Evolutionary conservation across 1,139 yeast genomes (phyloP).

Genomic region (Petasospora rhodanensis): DNA sequence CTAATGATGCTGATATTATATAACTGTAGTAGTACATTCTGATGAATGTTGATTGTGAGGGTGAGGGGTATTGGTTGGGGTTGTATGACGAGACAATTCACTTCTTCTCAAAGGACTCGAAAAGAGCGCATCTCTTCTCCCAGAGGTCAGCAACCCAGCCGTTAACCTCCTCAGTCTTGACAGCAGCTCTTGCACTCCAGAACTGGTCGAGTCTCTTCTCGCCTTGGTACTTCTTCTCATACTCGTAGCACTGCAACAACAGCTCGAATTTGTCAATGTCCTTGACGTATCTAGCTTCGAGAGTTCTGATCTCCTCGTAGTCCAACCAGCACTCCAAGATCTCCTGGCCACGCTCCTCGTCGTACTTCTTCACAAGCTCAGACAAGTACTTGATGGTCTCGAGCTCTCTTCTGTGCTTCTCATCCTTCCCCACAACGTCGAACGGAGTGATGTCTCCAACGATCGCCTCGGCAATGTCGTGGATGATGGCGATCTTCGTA

Average conservation of each 20-base stretch:
- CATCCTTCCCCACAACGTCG: conserved; percentile 62
- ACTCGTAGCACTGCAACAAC: conserved; percentile 86
- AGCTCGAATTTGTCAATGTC: conserved; percentile 94
- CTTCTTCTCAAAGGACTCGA: conserved; percentile 28
- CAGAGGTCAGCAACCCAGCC: conserved; percentile 67
- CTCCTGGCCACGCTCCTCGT: conserved; percentile 58
- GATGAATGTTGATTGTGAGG: too few species aligned
- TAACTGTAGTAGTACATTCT: too few species aligned
- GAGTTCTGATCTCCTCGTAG: conserved; percentile 76
- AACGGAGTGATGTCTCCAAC: conserved; percentile 96
- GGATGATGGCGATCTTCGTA: conserved; percentile 82
- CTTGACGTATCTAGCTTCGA: conserved; percentile 87
- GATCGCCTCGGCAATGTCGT: conserved; percentile 89
- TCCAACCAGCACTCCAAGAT: conserved; percentile 79
- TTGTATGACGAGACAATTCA: too few species aligned
- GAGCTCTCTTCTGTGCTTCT: conserved; percentile 78
- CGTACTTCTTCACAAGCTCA: conserved; percentile 58
- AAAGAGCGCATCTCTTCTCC: conserved; percentile 47
- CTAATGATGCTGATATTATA: too few species aligned
- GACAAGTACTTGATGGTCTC: conserved; percentile 68
- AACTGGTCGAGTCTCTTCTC: conserved; percentile 63
- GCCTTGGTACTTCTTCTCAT: conserved; percentile 63
- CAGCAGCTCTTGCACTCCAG: conserved; percentile 54
- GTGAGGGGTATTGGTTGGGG: too few species aligned
- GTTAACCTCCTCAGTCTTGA: conserved; percentile 70